Evolutionary conservation across 345 rosid genomes (phyloP).

Genomic region (Nasturtium officinale): DNA sequence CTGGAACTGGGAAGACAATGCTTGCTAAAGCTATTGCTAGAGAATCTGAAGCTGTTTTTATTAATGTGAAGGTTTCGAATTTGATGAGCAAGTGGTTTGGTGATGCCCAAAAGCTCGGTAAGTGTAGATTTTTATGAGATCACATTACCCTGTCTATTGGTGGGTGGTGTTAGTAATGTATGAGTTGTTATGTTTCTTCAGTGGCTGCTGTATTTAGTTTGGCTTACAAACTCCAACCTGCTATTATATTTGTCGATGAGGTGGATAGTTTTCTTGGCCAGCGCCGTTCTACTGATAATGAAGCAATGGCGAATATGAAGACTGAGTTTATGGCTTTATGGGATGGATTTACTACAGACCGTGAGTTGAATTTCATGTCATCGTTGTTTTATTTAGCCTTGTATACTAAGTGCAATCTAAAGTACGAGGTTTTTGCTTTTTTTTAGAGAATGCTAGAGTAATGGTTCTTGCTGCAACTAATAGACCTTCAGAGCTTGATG

Average conservation of each 20-base stretch:
- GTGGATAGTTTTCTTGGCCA: conserved; percentile 95
- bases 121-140: conserved; percentile 33
- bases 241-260: conserved; percentile 92
- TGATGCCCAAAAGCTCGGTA: conserved; percentile 97
- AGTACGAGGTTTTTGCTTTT: conserved; percentile 5
- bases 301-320: conserved; percentile 90
- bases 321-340: conserved; percentile 99
- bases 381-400: neutral
- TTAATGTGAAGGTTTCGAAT: conserved; percentile 84
- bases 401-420: neutral
- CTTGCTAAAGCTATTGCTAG: conserved; percentile 95
- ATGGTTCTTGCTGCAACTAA: conserved; percentile 97
- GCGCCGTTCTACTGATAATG: conserved; percentile 84
- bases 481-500: conserved; percentile 92
- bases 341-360: conserved; percentile 98
- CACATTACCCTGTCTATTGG: neutral
- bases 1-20: conserved; percentile 98
- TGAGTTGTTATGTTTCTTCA: conserved; percentile 45
- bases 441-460: conserved; percentile 72
- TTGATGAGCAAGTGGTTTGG: conserved; percentile 99
- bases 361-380: conserved; percentile 67
- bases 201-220: conserved; percentile 96
- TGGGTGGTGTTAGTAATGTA: neutral
- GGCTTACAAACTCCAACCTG: conserved; percentile 94
- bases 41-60: conserved; percentile 94